Percentiles rank a stretch among this genome's conserved stretches.
These are phyloP conservation scores for Trichoderma orchidacearum DNA, from an alignment of 495 filamentous ascomycete species.

Conservation along the genomic window DNA sequence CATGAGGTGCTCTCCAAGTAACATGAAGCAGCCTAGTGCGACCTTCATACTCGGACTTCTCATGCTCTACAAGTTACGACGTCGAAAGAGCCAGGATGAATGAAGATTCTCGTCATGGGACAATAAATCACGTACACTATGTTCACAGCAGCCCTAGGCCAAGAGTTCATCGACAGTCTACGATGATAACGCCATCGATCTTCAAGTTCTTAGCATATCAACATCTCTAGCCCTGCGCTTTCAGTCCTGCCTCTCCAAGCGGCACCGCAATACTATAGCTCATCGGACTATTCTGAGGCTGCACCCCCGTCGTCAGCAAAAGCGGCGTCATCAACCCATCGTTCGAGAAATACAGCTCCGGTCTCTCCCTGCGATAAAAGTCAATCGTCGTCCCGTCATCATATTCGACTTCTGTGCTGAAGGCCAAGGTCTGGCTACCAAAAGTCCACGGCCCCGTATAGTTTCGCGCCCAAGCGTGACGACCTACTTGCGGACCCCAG, in stretches of 20 bases:
- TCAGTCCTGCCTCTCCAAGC: background rate
- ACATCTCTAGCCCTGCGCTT: background rate
- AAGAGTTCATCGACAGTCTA: too few species aligned
- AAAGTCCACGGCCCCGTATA: slow-evolving; percentile 25
- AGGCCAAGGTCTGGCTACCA: slow-evolving; percentile 16
- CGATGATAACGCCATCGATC: too few species aligned
- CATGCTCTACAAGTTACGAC: background rate
- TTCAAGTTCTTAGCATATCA: background rate
- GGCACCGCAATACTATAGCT: slow-evolving; percentile 15
- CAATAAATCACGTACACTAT: too few species aligned
- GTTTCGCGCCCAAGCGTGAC: slow-evolving; percentile 20
- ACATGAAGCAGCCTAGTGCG: too few species aligned
- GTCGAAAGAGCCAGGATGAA: too few species aligned
- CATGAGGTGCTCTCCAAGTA: too few species aligned
- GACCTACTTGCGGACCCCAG: slow-evolving; percentile 23
- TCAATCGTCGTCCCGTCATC: slow-evolving; percentile 16
- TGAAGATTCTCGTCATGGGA: too few species aligned
- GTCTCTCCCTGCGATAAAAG: slow-evolving; percentile 22
- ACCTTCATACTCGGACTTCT: too few species aligned
- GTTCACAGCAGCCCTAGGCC: too few species aligned
- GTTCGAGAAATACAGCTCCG: slow-evolving; percentile 25
- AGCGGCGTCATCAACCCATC: slow-evolving; percentile 24
- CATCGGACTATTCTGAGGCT: slow-evolving; percentile 8
- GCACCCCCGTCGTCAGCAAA: slow-evolving; percentile 22
- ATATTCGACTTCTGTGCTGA: slow-evolving; percentile 21